These are phyloP conservation scores for Vitellaria paradoxa DNA, from an alignment of 179 eudicot species.

Conservation along the genomic window DNA sequence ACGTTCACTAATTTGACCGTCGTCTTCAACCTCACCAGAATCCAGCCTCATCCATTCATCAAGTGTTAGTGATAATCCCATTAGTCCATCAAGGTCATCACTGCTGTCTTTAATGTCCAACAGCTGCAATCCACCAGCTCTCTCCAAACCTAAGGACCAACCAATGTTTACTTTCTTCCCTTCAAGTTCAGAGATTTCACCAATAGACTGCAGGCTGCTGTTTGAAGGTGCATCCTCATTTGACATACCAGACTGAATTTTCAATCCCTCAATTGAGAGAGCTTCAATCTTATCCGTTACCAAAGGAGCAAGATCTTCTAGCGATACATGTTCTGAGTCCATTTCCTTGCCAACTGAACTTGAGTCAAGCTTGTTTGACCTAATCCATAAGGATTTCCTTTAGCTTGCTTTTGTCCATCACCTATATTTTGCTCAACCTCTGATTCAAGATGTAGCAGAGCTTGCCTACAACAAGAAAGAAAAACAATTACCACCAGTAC, in stretches of 20 bases:
- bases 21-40: slow-evolving; percentile 83
- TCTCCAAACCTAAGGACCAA: slow-evolving; percentile 69
- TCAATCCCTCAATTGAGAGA: slow-evolving; percentile 86
- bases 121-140: slow-evolving; percentile 86
- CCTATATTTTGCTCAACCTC: slow-evolving; percentile 28
- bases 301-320: slow-evolving; percentile 95
- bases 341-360: slow-evolving; percentile 26
- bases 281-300: slow-evolving; percentile 98
- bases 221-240: slow-evolving; percentile 72
- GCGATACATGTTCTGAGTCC: slow-evolving; percentile 67
- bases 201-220: slow-evolving; percentile 50
- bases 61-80: slow-evolving; percentile 85
- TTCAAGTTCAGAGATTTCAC: slow-evolving; percentile 56
- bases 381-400: slow-evolving; percentile 35
- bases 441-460: slow-evolving; percentile 31
- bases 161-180: slow-evolving; percentile 45
- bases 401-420: slow-evolving; percentile 29
- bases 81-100: slow-evolving; percentile 65
- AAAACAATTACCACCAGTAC: slow-evolving; percentile 6
- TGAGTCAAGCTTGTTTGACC: slow-evolving; percentile 37
- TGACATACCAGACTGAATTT: slow-evolving; percentile 90
- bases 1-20: slow-evolving; percentile 66
- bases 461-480: slow-evolving; percentile 41
- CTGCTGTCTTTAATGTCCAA: slow-evolving; percentile 50
- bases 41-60: slow-evolving; percentile 96